Base-by-base conservation (phyloP, 257 asterid species). In the Solanum peruvianum region DNA sequence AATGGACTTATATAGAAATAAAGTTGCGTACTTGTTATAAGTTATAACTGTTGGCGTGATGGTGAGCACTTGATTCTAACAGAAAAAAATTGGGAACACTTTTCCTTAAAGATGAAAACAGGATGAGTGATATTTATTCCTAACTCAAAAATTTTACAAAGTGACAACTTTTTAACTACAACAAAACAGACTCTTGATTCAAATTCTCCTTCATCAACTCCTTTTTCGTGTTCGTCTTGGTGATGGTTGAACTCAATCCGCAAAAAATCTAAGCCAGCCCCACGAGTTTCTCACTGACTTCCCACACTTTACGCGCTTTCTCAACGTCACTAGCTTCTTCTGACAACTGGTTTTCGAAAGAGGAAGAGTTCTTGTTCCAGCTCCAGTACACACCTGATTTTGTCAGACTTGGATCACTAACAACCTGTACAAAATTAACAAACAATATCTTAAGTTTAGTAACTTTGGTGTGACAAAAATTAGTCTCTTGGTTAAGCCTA, bases 321-420 rank as follows among this genome's bases (percentile, higher is more conserved):
- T 92, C 95, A 0, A 80, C 89, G 70, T 96, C 95, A 70, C 99
- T 96, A 33, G 99, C 99, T 88, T 95, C 99, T 85, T 88, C 88
- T 7, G 99, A 96, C 93, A 96, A 21, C 90, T 94, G 98, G 87
- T 96, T 96, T 91, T 94, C 97, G 12, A 96, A 96, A 1, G 98
- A 95, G 70, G 99, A 92, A 0, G 99, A 96, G 86, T 93, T 90
- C 90, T 95, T 94, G 92, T 96, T 96, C 99, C 99, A 96, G 94
- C 99, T 96, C 99, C 99, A 96, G 83, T 96, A 96, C 1, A 96
- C 99, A 14, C 99, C 99, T 7, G 99, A 96, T 91, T 96, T 96
- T 18, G 98, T 93, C 90, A 96, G 88, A 91, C 98, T 96, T 80
- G 98, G 98, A 88, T 96, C 99, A 23, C 95, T 93, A 44, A 96